Percentiles rank a stretch among this genome's conserved stretches.
These are phyloP conservation scores for Cryphonectria japonica DNA, from an alignment of 2,329 filamentous ascomycete genomes.

Conservation along the genomic window DNA sequence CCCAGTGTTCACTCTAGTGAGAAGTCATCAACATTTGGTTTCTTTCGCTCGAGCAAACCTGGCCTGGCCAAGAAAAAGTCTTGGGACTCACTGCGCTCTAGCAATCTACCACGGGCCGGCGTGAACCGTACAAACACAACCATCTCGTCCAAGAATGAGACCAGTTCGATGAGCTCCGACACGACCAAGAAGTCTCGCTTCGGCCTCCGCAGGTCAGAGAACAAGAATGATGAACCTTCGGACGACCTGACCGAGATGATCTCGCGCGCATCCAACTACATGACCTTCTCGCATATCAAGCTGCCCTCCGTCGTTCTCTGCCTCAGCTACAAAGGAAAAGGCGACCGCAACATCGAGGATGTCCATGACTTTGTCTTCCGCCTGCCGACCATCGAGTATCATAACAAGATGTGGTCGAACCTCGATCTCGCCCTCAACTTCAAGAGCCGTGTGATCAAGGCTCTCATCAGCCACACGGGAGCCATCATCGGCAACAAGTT, in stretches of 20 bases:
- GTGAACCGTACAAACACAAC: conserved; percentile 53
- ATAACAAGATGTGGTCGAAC: conserved; percentile 99
- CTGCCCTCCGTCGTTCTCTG: conserved; percentile 95
- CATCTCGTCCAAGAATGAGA: conserved; percentile 44
- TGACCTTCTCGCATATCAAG: conserved; percentile 95
- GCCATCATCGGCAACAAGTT: conserved; percentile 98
- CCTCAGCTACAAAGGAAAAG: conserved; percentile 94
- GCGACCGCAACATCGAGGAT: conserved; percentile 93
- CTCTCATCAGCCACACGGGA: conserved; percentile 91
- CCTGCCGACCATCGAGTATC: conserved; percentile 90
- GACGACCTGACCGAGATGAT: conserved; percentile 98
- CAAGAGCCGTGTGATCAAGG: conserved; percentile 93
- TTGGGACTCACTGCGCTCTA: conserved; percentile 57
- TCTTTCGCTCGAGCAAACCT: conserved; percentile 54
- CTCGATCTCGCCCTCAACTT: conserved; percentile 89
- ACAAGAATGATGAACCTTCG: conserved; percentile 65
- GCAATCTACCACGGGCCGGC: conserved; percentile 46
- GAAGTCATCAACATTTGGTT: conserved; percentile 51
- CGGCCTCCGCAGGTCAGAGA: conserved; percentile 50
- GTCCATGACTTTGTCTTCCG: conserved; percentile 98
- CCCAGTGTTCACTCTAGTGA: conserved; percentile 54
- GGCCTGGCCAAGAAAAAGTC: conserved; percentile 57
- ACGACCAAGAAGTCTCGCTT: conserved; percentile 59
- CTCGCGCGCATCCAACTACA: conserved; percentile 90
- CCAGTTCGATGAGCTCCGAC: conserved; percentile 43